Conservation (phyloP, 805 yeast genomes). For the Zygoascus biomembranicola region DNA sequence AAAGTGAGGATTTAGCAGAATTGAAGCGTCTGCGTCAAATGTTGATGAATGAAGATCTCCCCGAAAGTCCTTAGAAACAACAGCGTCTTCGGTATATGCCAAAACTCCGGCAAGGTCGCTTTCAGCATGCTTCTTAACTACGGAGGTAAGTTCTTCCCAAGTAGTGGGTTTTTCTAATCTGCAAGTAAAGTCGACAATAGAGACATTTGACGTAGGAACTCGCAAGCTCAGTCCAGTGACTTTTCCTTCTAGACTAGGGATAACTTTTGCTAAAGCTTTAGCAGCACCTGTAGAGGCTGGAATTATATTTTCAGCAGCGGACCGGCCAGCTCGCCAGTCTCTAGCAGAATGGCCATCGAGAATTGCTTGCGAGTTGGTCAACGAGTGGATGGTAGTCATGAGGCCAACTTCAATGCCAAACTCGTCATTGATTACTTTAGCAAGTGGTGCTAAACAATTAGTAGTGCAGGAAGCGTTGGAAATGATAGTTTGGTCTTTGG, state of each 20-base stretch:
- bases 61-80: slow-evolving; percentile 82
- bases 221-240: slow-evolving; percentile 90
- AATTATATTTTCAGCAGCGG: slow-evolving; percentile 64
- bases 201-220: slow-evolving; percentile 88
- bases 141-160: slow-evolving; percentile 72
- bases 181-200: slow-evolving; percentile 86
- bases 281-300: slow-evolving; percentile 97
- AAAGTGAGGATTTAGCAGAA: slow-evolving; percentile 75
- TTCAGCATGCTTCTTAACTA: slow-evolving; percentile 65
- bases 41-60: slow-evolving; percentile 77
- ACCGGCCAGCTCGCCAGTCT: slow-evolving; percentile 98
- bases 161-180: slow-evolving; percentile 67
- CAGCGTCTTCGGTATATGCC: slow-evolving; percentile 87
- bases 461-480: slow-evolving; percentile 95
- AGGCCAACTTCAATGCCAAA: slow-evolving; percentile 85
- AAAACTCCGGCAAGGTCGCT: slow-evolving; percentile 70
- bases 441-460: slow-evolving; percentile 89
- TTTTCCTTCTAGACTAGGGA: slow-evolving; percentile 82
- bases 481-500: slow-evolving; percentile 61
- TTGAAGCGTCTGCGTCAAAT: slow-evolving; percentile 88
- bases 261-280: slow-evolving; percentile 91
- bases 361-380: slow-evolving; percentile 92
- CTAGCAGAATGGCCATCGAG: slow-evolving; percentile 95
- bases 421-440: slow-evolving; percentile 76
- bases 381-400: slow-evolving; percentile 93